Evolutionary conservation across 306 rosid species (phyloP), one percentile per base, ranked within the genome.

Genomic region (Castanea sativa): DNA sequence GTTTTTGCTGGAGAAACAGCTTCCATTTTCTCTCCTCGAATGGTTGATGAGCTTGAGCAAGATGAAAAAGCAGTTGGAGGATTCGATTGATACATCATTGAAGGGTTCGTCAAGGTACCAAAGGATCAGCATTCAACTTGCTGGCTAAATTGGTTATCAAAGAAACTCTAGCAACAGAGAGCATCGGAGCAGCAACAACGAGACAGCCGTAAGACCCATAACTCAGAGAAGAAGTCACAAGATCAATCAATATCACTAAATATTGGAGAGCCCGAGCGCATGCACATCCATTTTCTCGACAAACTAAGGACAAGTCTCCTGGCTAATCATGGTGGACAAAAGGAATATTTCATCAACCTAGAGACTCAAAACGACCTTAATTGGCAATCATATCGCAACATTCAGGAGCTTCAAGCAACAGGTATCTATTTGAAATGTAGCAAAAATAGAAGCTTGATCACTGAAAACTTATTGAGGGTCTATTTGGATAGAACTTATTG

Each of bases 1-100:
- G 67, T 69, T 83, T 68, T 59, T 78, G 55, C 58, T 83, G 33
- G 86, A 83, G 73, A 83, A 78, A 12, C 83, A 78, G 53, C 61
- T 83, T 52, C 83, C 86, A 2, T 83, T 21, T 12, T 2, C 10
- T 7, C 77, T 74, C 61, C 80, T 83, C 30, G 1, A 6, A 35
- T 11, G 35, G 41, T 53, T 76, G 59, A 71, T 71, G 73, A 53
- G 5, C 45, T 16, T 0, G 4, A 38, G 72, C 55, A 0, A 4
- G 23, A 41, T 8, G n/a, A 20, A 35, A 45, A 0, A 0, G 3
- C 2, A 23, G 0, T 0, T 0, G 6, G 2, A 15, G 15, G 5
- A 2, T 41, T 41, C 2, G 2, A 41, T 41, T 6, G 12, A 41
- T 1, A 41, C 9, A 0, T 78, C 41, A 32, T 65, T 32, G 14